Evolutionary conservation across 2,329 filamentous ascomycete genomes (phyloP), one percentile per base, ranked within the genome.

Genomic region (Fusarium sp.): DNA sequence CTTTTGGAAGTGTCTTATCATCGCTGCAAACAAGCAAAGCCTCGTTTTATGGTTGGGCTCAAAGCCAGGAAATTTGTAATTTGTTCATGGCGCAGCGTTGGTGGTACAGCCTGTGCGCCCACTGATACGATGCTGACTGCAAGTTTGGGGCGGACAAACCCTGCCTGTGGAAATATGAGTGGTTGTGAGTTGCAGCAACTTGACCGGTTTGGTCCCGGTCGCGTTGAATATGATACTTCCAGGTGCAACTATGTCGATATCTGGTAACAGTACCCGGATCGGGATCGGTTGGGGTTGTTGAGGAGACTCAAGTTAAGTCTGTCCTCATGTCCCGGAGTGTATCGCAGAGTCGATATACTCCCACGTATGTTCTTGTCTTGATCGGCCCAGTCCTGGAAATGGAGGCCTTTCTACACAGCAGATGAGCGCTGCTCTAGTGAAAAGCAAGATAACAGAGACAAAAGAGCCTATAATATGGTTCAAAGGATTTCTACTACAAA

Each of bases 401-500:
- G 15, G 20, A 33, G n/a, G 41, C 20, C 17, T 20, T 30, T 41
- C 23, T 56, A 39, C 25, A 57, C 17, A n/a, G 27, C 44, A 41
- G 7, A 37, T 25, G n/a, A 44, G 41, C 23, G 25, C 23, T 51
- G 10, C 39, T 62, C 41, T 35, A 14, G 17, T 57, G n/a, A n/a
- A 59, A 62, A 25, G 40, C 50, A 25, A 35, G 46, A 33, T 37
- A 33, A 43, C 22, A 45, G 44, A 44, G 43, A 64, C 58, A 55
- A 67, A 58, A 49, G 60, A 52, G 61, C 60, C 48, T 52, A 57
- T 66, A 49, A 56, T 65, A 65, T 72, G 67, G 74, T 76, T 71
- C 75, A 76, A 75, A 72, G 58, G 70, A 76, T 78, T 78, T 82
- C 79, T 81, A 80, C 79, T 79, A 81, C 75, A 79, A 77, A 78